Evolutionary conservation across 2,329 filamentous ascomycete genomes (phyloP), one percentile per base, ranked within the genome.

Genomic region (Ceratocystis alfenasii): DNA sequence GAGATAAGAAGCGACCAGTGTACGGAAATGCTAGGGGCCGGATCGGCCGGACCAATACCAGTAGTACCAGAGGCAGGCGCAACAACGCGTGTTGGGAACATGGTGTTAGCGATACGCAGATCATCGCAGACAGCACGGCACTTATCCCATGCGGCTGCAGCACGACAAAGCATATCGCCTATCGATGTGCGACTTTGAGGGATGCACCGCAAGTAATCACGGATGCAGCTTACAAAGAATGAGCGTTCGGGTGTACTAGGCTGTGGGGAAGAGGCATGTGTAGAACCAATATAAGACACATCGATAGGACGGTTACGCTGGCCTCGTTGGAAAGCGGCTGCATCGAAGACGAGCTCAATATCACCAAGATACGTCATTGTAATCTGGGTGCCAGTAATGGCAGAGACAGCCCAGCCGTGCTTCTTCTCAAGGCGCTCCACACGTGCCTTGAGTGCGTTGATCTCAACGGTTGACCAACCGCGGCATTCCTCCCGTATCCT

Each of bases 401-500:
- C 83, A 1, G 81, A 85, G 68, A 93, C 85, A 33, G 82, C 80
- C 89, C 89, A 94, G 65, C 87, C 87, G 71, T 86, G 78, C 65
- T 81, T 75, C 67, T 80, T 80, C 73, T 92, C 88, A 25, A 93
- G 78, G 0, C 77, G 76, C 50, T 85, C 80, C 53, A 89, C 86
- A 68, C 82, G 84, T 59, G 88, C 83, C 81, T 92, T 91, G n/a
- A 95, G 79, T 48, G 79, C 78, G 69, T 82, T 82, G 69, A 97
- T 89, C 75, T 97, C 94, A 33, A 82, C 86, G 64, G 87, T 84
- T 66, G 87, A 93, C 87, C 92, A 96, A 48, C 93, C 92, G 64
- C 92, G 85, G 73, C 88, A 95, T 71, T 95, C 89, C 73, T 96
- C 91, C 68, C 89, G 84, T 30, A 95, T 80, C 69, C 85, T 86